A percentile compares a stretch with the other conserved stretches of the same genome.
Conservation (phyloP, 2,329 filamentous ascomycete genomes). For the Penicillium sp. region DNA sequence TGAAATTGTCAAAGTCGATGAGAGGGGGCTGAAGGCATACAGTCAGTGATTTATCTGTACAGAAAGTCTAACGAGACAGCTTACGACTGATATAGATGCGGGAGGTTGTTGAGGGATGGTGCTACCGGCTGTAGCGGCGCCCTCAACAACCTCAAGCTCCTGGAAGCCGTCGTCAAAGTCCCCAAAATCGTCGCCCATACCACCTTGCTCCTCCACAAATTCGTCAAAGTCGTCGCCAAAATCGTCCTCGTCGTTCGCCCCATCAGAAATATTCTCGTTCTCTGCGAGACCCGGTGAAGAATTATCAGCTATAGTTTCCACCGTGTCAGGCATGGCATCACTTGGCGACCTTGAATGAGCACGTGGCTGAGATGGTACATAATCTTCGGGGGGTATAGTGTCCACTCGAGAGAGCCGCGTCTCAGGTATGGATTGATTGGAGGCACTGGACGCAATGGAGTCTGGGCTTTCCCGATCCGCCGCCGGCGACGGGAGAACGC, state of each 20-base stretch:
- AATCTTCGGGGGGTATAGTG: slow-evolving; percentile 38
- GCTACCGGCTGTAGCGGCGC: slow-evolving; percentile 19
- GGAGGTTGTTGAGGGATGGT: slow-evolving; percentile 30
- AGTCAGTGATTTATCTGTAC: neutral
- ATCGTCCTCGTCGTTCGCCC: slow-evolving; percentile 36
- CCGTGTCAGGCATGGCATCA: slow-evolving; percentile 47
- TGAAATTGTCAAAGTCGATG: slow-evolving; percentile 58
- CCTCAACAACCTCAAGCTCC: slow-evolving; percentile 38
- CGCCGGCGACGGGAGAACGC: slow-evolving; percentile 24
- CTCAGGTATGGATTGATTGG: slow-evolving; percentile 39
- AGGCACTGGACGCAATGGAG: slow-evolving; percentile 9
- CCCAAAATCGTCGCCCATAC: slow-evolving; percentile 57
- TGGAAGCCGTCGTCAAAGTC: slow-evolving; percentile 73
- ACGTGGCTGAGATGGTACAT: slow-evolving; percentile 30
- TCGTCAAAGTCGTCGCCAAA: slow-evolving; percentile 58
- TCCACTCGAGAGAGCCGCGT: slow-evolving; percentile 49
- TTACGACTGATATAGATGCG: slow-evolving; percentile 47
- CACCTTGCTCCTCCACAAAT: slow-evolving; percentile 54
- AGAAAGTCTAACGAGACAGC: slow-evolving; percentile 21
- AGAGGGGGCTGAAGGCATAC: slow-evolving; percentile 37
- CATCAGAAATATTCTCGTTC: slow-evolving; percentile 55
- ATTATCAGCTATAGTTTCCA: slow-evolving; percentile 46
- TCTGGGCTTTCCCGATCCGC: slow-evolving; percentile 24
- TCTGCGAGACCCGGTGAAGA: slow-evolving; percentile 43
- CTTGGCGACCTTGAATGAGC: slow-evolving; percentile 44